These are phyloP conservation scores for Cymbomonas tetramitiformis DNA, from an alignment of 139 green algal genomes.

Conservation along the genomic window DNA sequence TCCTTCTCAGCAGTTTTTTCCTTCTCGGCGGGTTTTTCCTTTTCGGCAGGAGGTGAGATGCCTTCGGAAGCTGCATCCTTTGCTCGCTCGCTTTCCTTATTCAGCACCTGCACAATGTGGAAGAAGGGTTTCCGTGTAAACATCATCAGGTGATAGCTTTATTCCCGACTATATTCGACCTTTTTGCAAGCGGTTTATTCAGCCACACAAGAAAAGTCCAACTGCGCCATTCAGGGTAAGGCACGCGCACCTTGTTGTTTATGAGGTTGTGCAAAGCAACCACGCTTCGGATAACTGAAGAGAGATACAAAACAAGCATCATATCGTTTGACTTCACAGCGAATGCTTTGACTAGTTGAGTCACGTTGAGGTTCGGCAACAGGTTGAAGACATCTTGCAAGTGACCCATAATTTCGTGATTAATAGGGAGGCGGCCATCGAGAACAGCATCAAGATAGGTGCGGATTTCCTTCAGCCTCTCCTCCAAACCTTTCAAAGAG, in stretches of 20 bases:
- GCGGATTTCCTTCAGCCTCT: slow-evolving; percentile 44
- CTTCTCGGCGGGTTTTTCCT: too few species aligned
- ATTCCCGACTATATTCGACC: too few species aligned
- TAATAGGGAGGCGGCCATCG: slow-evolving; percentile 69
- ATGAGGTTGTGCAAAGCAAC: slow-evolving; percentile 93
- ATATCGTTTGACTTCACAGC: slow-evolving; percentile 92
- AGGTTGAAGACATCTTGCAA: slow-evolving; percentile 95
- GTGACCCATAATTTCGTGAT: slow-evolving; percentile 89
- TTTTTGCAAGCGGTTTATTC: too few species aligned
- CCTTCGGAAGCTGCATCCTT: too few species aligned
- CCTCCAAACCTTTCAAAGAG: slow-evolving; percentile 35
- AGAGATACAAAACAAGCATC: slow-evolving; percentile 89
- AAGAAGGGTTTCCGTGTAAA: too few species aligned
- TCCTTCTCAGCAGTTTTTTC: too few species aligned
- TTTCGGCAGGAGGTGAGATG: too few species aligned
- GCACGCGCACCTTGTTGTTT: slow-evolving; percentile 92
- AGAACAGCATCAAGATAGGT: slow-evolving; percentile 76
- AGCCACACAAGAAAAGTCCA: too few species aligned
- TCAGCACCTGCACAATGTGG: too few species aligned
- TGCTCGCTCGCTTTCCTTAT: too few species aligned
- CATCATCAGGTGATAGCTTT: too few species aligned
- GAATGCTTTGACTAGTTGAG: slow-evolving; percentile 50
- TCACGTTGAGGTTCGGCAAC: slow-evolving; percentile 86
- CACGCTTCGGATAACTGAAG: slow-evolving; percentile 71
- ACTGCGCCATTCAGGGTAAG: too few species aligned